Evolutionary conservation across 1,284 basidiomycete species (phyloP), one percentile per base, ranked within the genome.

Genomic region (Violaceomyces palustris): DNA sequence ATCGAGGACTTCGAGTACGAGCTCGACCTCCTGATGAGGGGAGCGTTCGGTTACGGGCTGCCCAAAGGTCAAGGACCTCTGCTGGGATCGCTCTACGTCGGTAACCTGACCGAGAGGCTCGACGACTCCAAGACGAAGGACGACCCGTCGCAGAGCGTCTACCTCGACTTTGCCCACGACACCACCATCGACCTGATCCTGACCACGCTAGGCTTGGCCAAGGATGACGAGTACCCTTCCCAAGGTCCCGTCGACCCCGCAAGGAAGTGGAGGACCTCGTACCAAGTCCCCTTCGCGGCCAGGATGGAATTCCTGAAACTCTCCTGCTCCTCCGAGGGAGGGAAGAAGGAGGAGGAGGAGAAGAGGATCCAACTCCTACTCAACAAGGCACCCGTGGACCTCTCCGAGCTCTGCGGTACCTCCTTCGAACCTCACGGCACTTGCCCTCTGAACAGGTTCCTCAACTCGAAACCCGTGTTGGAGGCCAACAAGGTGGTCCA

Each of bases 151-250:
- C 8, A 9, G 15, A 50, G 27, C 14, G 17, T 42, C 10, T 38
- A 34, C 21, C 66, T 80, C 39, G 77, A 80, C 61, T 80, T 79
- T 54, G 78, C 75, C 2, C 78, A 79, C 53, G 78, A 80, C 46
- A 78, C 75, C 6, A 78, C 75, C n/a, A 76, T 80, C 52, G 76
- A 79, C 50, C 42, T 77, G 24, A 75, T 75, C 22, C 59, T 79
- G 30, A 76, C 78, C 27, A 75, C 76, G 3, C 72, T 79, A 39
- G 75, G 75, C 0, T 65, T 79, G 7, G 77, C 75, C 22, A 75
- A 75, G 12, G 54, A 57, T 22, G 26, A 35, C 11, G 24, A n/a
- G 2, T 57, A 48, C 32, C 54, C 69, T 11, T 50, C 73, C 4
- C 49, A 35, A 8, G 76, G 76, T 22, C 75, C 74, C 33, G 56